Evolutionary conservation across 129 eudicot species (phyloP), one percentile per base, ranked within the genome.

Genomic region (Daucus carota): DNA sequence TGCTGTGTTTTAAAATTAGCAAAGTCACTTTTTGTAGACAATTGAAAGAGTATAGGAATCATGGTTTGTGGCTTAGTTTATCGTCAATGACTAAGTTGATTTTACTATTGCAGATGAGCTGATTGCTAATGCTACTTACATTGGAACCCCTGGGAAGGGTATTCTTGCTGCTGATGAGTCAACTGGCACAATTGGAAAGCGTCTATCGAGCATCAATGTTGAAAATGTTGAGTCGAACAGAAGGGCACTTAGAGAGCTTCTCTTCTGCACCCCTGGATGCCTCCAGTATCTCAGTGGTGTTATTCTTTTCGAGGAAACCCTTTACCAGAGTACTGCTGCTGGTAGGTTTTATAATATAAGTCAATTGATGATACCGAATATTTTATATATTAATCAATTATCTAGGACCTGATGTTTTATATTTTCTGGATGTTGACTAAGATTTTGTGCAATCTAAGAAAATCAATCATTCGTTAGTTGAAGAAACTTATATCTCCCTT

Each of bases 91-190:
- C 65, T 57, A 9, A 10, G 65, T 29, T 72, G 57, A 7, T 54
- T 16, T 60, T 15, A 22, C 65, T 20, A n/a, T 46, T 73, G 66
- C 92, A 94, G 97, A 94, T 87, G 97, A 94, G 79, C 96, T 94
- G 15, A 91, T 94, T n/a, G 89, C 88, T 71, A 94, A 91, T 79
- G 98, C 98, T 73, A 69, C 92, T 48, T 93, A 93, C 83, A 90
- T 93, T 78, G 98, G 92, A 20, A 88, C 98, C 76, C 97, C 97
- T 36, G 98, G 98, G 0, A 93, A 93, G 89, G 98, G 98, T 85
- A 93, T 93, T 75, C 97, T 93, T 38, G 98, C 98, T 75, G 98
- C 98, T 76, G 98, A 93, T 54, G 98, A 93, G 85, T 93, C 98
- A 1, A 93, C 98, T 47, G 98, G 97, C 36, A 93, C 98, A 43